phyloP scores from a whole-genome alignment of 768 basidiomycete genomes.

The Megacollybia marginata region DNA sequence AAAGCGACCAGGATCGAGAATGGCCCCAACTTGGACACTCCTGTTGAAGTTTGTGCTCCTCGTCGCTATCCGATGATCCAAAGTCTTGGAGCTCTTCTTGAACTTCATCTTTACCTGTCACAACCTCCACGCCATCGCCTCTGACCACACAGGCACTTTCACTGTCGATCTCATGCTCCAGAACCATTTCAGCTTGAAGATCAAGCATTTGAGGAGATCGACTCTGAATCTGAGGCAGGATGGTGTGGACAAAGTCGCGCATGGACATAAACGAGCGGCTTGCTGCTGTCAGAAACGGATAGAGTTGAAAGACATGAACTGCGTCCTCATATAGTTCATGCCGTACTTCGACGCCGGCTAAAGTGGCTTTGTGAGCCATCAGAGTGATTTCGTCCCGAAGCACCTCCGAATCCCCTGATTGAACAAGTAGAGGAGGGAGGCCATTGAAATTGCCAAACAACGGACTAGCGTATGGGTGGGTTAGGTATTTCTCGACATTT shows the following conservation, averaged over 20 bases:
- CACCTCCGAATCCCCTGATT: conserved; percentile 91
- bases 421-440: conserved; percentile 85
- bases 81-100: conserved; percentile 26
- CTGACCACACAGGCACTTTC: conserved; percentile 60
- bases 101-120: conserved; percentile 30
- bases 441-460: conserved; percentile 86
- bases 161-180: conserved; percentile 67
- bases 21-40: conserved; percentile 49
- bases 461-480: conserved; percentile 94
- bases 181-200: conserved; percentile 44
- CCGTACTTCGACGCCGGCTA: conserved; percentile 78
- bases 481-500: conserved; percentile 71
- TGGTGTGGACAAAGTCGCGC: conserved; percentile 56
- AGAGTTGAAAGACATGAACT: conserved; percentile 89
- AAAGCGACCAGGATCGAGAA: conserved; percentile 22
- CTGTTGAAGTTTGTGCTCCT: conserved; percentile 21
- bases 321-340: conserved; percentile 91
- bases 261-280: conserved; percentile 65
- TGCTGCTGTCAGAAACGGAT: conserved; percentile 67
- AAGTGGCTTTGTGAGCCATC: conserved; percentile 85
- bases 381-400: conserved; percentile 91
- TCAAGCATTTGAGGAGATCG: conserved; percentile 46
- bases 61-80: conserved; percentile 15
- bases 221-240: conserved; percentile 47
- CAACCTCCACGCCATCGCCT: conserved; percentile 62